Conservation (phyloP, 345 rosid species). For the Hirschfeldia incana region DNA sequence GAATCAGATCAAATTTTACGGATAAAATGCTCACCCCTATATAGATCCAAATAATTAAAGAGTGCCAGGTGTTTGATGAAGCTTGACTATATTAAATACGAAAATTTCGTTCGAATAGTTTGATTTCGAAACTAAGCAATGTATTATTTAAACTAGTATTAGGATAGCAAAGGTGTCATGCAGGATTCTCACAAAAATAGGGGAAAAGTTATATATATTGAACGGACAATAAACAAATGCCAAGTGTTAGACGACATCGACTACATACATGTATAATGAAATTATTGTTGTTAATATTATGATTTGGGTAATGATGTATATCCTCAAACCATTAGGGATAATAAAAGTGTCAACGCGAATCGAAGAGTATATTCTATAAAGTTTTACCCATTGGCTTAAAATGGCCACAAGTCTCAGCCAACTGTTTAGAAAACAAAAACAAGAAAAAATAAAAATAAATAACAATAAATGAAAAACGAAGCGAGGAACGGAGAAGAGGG, state of each 20-base stretch:
- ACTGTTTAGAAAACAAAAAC: not conserved
- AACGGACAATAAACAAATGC: not conserved
- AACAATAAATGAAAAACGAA: not conserved
- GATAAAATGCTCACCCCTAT: too few relatives aligned
- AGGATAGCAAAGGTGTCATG: not conserved
- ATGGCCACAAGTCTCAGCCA: constrained; percentile 13
- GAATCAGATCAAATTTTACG: too few relatives aligned
- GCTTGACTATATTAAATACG: too few relatives aligned
- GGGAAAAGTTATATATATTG: not conserved
- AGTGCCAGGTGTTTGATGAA: too few relatives aligned
- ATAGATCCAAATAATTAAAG: too few relatives aligned
- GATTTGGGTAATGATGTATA: constrained; percentile 9
- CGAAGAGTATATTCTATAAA: constrained; percentile 9
- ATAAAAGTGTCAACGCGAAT: not conserved
- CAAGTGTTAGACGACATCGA: not conserved
- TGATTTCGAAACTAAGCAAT: too few relatives aligned
- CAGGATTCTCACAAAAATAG: not conserved
- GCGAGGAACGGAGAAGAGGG: constrained; percentile 32
- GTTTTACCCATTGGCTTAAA: constrained; percentile 13
- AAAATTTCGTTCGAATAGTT: too few relatives aligned
- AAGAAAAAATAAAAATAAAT: not conserved
- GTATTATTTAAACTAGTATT: too few relatives aligned
- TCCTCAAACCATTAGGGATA: not conserved
- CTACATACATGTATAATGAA: not conserved
- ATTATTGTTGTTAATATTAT: not conserved